phyloP scores from a whole-genome alignment of 352 stramenopile species.

The Thraustochytrium sp. region DNA sequence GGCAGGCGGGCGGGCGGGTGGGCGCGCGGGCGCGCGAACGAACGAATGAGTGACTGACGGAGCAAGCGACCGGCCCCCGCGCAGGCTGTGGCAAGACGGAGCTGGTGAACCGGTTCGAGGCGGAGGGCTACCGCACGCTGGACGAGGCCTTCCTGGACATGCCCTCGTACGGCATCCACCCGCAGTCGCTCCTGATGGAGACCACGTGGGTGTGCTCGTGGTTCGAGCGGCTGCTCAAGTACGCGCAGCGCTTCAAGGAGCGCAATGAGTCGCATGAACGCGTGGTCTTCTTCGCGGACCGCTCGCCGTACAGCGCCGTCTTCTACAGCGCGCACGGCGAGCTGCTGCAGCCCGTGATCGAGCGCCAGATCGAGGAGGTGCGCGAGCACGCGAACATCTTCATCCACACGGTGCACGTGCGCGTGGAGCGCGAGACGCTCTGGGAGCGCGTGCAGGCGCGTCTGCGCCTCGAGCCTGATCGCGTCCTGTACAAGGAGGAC shows the following conservation, averaged over 20 bases:
- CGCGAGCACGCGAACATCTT: slow-evolving; percentile 64
- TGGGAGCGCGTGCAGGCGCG: slow-evolving; percentile 67
- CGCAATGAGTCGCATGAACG: slow-evolving; percentile 41
- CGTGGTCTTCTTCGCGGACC: slow-evolving; percentile 70
- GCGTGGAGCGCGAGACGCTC: slow-evolving; percentile 65
- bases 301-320: slow-evolving; percentile 71
- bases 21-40: neutral
- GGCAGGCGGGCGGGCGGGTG: neutral
- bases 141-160: slow-evolving; percentile 80
- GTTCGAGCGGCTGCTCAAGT: slow-evolving; percentile 74
- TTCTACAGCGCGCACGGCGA: slow-evolving; percentile 67
- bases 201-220: slow-evolving; percentile 78
- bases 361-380: slow-evolving; percentile 70
- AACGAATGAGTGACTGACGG: neutral
- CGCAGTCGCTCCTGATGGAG: slow-evolving; percentile 80
- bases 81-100: slow-evolving; percentile 64
- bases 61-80: neutral
- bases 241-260: slow-evolving; percentile 58
- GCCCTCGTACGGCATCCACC: slow-evolving; percentile 69
- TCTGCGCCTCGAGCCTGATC: slow-evolving; percentile 64
- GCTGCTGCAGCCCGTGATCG: slow-evolving; percentile 70
- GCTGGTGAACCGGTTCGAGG: slow-evolving; percentile 66
- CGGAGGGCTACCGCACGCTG: slow-evolving; percentile 67
- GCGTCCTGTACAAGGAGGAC: slow-evolving; percentile 69
- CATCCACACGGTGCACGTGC: slow-evolving; percentile 74